These are phyloP conservation scores for Umbelopsis sp. DNA, from an alignment of 192 early-diverging fungal genomes.

Conservation along the genomic window DNA sequence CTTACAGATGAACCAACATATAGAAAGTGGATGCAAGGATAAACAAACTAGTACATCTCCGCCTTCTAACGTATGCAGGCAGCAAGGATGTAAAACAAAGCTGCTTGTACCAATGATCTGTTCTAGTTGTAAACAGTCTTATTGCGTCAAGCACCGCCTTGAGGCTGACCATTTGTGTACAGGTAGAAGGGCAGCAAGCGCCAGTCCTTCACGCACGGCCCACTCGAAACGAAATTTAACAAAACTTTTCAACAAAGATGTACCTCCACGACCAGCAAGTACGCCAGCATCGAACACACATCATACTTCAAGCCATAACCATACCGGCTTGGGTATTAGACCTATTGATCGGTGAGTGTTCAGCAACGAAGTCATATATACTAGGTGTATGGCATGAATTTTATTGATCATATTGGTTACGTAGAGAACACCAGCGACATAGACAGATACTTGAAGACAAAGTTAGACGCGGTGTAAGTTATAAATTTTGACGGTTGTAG, in stretches of 20 bases:
- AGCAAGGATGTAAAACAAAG: slow-evolving; percentile 64
- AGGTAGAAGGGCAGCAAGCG: slow-evolving; percentile 11
- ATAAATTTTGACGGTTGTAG: background rate
- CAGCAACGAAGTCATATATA: background rate
- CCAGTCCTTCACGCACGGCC: background rate
- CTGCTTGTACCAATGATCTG: slow-evolving; percentile 71
- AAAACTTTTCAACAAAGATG: background rate
- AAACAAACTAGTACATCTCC: slow-evolving; percentile 46
- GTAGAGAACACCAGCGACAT: slow-evolving; percentile 6
- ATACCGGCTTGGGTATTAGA: background rate
- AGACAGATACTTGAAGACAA: background rate
- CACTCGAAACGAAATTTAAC: background rate
- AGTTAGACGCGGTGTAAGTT: background rate
- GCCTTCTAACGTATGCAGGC: slow-evolving; percentile 61
- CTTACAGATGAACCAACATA: slow-evolving; percentile 63
- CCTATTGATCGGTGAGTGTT: background rate
- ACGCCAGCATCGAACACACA: background rate
- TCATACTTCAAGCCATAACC: background rate
- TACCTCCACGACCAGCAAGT: slow-evolving; percentile 1
- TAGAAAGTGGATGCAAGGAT: slow-evolving; percentile 55
- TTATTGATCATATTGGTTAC: background rate
- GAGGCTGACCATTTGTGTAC: slow-evolving; percentile 72
- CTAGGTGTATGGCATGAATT: background rate
- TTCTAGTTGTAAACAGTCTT: slow-evolving; percentile 60
- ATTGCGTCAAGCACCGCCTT: slow-evolving; percentile 82